Base-by-base conservation (phyloP, 371 early-diverging fungal genomes). In the Circinella minor region DNA sequence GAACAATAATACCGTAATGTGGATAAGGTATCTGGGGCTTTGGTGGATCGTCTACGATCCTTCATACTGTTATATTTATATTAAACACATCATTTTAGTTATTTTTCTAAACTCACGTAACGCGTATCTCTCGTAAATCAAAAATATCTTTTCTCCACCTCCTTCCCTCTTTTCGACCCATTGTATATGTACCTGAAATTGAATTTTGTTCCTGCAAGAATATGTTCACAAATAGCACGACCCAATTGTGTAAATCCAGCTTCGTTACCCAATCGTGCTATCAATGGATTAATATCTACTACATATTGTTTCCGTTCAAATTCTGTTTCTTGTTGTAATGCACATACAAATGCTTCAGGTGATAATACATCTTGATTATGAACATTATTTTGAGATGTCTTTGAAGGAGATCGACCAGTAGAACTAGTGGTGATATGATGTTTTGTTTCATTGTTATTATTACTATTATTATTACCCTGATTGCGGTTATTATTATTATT, bases 1-100 rank as follows among this genome's bases (percentile, higher is more conserved):
- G 84, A 83, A 55, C 84, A 83, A 48, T 83, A 83, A 48, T 83
- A 83, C 55, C 84, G 75, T 36, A 83, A 66, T 3, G 84, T 83
- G 0, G 84, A 81, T 36, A 79, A 54, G 1, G 81, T 83, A 20
- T 81, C 78, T 15, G 84, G 84, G 13, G 76, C 75, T 39, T 79
- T 81, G 15, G 81, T 83, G 8, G 81, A 81, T 34, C 76, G 73
- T 47, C 84, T 71, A 15, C 77, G 73, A 71, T 83, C 84, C 59
- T 83, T 83, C 49, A 83, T 71, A 75, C 84, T 83, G 67, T 20
- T 0, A 62, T 1, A 62, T 39, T 4, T 38, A 5, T 51, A 51
- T 17, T 37, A n/a, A 36, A 57, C 9, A 47, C 9, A 47, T 9
- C 47, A 47, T 11, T 47, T 47, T 9, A 47, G 47, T 47, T 47